Evolutionary conservation across 2,329 filamentous ascomycete genomes (phyloP), one percentile per base, ranked within the genome.

Genomic region (Alternaria triticimaculans): DNA sequence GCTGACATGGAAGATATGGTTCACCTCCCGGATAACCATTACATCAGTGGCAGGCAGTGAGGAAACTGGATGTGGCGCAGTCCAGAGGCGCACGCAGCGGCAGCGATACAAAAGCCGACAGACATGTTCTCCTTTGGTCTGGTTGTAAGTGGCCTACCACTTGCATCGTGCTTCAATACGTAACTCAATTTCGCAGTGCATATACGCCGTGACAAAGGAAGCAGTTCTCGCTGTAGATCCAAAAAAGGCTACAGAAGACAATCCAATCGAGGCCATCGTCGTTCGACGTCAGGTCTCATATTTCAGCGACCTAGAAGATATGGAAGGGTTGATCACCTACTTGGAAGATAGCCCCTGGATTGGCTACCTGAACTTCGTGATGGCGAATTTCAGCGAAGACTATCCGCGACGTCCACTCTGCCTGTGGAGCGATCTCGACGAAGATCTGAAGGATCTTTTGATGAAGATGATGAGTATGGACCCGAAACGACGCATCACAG

Each of bases 41-140:
- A 74, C 15, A 75, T 83, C 6, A 67, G 72, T 11, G 81, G 79
- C n/a, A 70, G 73, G 3, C 78, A 79, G 46, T 70, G 78, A 44
- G 81, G 82, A 33, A 84, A 84, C 67, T 80, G 79, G 67, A 79
- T 82, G 71, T 84, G 82, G 82, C 75, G 82, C 48, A 84, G 82
- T 71, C 82, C 82, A 6, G 82, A 84, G 70, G 81, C 81, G 15
- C 80, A 83, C 67, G 78, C 80, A n/a, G 75, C 77, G 62, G 80
- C 75, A 30, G 72, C 72, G 25, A 74, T 82, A 11, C 72, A 79
- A 55, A 80, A 79, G 63, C 76, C 79, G 18, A 82, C 81, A 30
- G 81, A 83, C 63, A 79, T 83, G 5, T 84, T 84, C 70, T 83
- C 82, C 28, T 78, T 84, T 63, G 81, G 79, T 12, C 73, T 82